phyloP scores from a whole-genome alignment of 2,329 filamentous ascomycete species.

The Zasmidium cellare region DNA sequence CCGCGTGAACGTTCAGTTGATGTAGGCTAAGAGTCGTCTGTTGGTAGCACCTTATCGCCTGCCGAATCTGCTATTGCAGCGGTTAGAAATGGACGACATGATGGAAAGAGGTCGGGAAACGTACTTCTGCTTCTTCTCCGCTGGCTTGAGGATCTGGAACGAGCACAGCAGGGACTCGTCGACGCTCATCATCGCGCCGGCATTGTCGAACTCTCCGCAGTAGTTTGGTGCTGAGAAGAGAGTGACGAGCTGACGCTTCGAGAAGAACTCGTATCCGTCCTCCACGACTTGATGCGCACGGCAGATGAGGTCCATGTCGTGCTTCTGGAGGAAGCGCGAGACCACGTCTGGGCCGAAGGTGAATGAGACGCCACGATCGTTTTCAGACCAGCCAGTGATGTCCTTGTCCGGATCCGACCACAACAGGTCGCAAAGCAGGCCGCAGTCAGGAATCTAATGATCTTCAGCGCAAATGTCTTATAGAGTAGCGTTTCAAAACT shows the following conservation, averaged over 20 bases:
- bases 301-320: constrained; percentile 99
- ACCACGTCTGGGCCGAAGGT: constrained; percentile 98
- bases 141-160: constrained; percentile 99
- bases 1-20: constrained; percentile 7
- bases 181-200: constrained; percentile 99
- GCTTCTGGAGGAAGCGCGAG: constrained; percentile 95
- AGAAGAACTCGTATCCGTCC: constrained; percentile 99
- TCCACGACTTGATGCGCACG: constrained; percentile 98
- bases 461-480: constrained; percentile 9
- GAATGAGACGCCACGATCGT: constrained; percentile 97
- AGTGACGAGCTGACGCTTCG: constrained; percentile 94
- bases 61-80: constrained; percentile 79
- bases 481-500: constrained; percentile 43
- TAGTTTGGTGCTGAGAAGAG: constrained; percentile 98
- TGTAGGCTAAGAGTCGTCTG: neutral
- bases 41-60: constrained; percentile 65
- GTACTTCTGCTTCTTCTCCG: constrained; percentile 99
- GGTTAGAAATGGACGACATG: constrained; percentile 5
- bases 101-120: constrained; percentile 50
- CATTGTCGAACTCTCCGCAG: constrained; percentile 99
- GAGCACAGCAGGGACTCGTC: constrained; percentile 98
- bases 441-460: constrained; percentile 89
- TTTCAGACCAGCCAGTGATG: constrained; percentile 98
- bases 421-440: constrained; percentile 92
- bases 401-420: constrained; percentile 99